Conservation (phyloP, 2,329 filamentous ascomycete species). For the Nectriaceae sp. region DNA sequence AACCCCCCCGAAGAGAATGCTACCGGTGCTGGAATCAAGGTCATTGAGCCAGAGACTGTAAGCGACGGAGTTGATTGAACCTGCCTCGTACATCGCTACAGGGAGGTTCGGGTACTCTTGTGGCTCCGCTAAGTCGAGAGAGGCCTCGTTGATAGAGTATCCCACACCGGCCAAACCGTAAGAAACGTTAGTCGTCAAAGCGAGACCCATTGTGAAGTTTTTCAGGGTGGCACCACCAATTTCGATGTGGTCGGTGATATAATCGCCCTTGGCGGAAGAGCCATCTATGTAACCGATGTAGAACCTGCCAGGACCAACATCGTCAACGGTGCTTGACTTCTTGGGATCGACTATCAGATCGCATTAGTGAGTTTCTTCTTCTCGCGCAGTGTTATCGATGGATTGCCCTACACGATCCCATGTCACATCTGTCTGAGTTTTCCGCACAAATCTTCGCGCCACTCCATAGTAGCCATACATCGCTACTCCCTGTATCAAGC, state of each 20-base stretch:
- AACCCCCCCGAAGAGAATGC: conserved; percentile 78
- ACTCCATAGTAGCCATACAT: conserved; percentile 59
- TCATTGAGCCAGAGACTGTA: conserved; percentile 73
- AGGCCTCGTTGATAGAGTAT: conserved; percentile 57
- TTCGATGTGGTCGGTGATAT: conserved; percentile 58
- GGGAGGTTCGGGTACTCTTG: conserved; percentile 61
- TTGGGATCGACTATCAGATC: conserved; percentile 44
- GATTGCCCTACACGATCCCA: too few relatives aligned
- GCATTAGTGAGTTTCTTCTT: conserved; percentile 22
- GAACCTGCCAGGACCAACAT: conserved; percentile 48
- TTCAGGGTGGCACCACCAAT: conserved; percentile 54
- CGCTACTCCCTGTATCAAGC: conserved; percentile 66
- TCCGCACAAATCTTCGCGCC: conserved; percentile 41
- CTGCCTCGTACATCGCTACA: conserved; percentile 62
- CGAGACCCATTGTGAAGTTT: conserved; percentile 62
- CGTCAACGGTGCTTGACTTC: conserved; percentile 48
- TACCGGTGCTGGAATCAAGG: conserved; percentile 62
- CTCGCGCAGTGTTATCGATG: too few relatives aligned
- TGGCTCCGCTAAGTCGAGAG: conserved; percentile 25
- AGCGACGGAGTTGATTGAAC: conserved; percentile 64
- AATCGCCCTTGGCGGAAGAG: conserved; percentile 57
- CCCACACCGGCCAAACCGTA: conserved; percentile 64
- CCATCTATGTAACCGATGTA: conserved; percentile 64
- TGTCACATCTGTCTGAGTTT: too few relatives aligned
- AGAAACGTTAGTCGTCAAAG: conserved; percentile 52